Base-by-base conservation (phyloP, 2,329 filamentous ascomycete genomes). In the Beauveria australis region DNA sequence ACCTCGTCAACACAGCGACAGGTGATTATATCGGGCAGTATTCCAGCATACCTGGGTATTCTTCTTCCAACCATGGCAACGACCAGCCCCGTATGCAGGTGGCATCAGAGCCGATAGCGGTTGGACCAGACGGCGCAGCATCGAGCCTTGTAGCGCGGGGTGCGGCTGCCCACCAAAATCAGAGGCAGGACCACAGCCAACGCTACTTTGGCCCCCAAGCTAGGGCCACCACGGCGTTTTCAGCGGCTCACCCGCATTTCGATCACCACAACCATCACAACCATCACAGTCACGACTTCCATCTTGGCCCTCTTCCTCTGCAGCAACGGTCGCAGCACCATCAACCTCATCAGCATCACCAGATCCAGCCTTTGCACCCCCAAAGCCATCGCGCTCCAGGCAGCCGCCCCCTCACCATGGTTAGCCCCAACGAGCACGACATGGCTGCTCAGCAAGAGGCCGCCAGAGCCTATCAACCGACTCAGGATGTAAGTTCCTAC, bases 381-480 rank as follows among this genome's bases (percentile, higher is more conserved):
- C 49, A 47, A 41, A 40, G 40, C 14, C 47, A 61, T 24, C 40
- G 30, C 28, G 19, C 16, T 9, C 16, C 44, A 24, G 30, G 47
- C 12, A 37, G 46, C 37, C 52, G 51, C 53, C 10, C 41, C 24
- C 28, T 66, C 57, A 70, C 64, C 62, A 75, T 75, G 73, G 71
- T 74, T 43, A 71, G 70, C 18, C 67, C 70, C 55, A 65, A 66
- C 24, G 66, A 69, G 57, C 73, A 78, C 64, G 80, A 81, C 63
- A 72, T 85, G 58, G 78, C 76, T 46, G 83, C 82, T 57, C 84
- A 87, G 71, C 82, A 87, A 70, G 81, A 80, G 52, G 79, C 84
- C 33, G 84, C 84, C 10, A 75, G 80, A 60, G 79, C 83, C 44
- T 87, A 84, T 68, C 79, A 81, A 63, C 82, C 83, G 7, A 73